These are phyloP conservation scores for Brassica carinata DNA, from an alignment of 345 rosid species.

Conservation along the genomic window DNA sequence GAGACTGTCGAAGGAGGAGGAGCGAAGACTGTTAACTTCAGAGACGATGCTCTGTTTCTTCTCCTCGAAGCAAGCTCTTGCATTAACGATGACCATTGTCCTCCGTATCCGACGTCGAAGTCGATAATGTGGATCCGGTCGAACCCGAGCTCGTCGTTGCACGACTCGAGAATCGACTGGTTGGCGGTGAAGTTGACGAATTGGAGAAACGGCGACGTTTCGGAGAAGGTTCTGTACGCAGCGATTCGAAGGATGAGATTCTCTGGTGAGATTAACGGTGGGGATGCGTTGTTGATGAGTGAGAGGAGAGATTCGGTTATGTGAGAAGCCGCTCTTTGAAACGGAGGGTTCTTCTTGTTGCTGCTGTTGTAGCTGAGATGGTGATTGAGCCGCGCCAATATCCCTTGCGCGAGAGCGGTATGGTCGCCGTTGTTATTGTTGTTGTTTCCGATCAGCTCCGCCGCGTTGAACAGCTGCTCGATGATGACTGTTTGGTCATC, in stretches of 20 bases:
- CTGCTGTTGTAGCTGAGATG: constrained; percentile 90
- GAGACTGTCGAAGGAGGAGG: constrained; percentile 46
- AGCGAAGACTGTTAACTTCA: constrained; percentile 72
- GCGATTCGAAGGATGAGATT: constrained; percentile 71
- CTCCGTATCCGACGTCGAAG: constrained; percentile 87
- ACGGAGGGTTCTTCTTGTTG: constrained; percentile 48
- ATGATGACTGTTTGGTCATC: constrained; percentile 71
- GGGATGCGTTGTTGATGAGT: constrained; percentile 45
- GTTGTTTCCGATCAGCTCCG: constrained; percentile 74
- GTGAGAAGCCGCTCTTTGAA: constrained; percentile 76
- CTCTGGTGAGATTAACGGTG: constrained; percentile 44
- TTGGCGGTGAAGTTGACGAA: constrained; percentile 87
- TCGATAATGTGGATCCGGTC: constrained; percentile 76
- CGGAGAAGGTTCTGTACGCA: constrained; percentile 85
- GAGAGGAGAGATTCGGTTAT: constrained; percentile 75
- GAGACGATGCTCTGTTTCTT: constrained; percentile 51
- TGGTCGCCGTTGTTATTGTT: constrained; percentile 47
- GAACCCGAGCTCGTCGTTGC: constrained; percentile 51
- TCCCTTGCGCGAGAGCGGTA: constrained; percentile 95
- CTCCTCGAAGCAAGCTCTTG: constrained; percentile 67
- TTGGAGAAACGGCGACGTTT: constrained; percentile 79
- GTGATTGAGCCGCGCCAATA: constrained; percentile 99
- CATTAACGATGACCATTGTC: constrained; percentile 93
- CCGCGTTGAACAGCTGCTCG: constrained; percentile 78
- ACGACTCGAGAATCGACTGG: constrained; percentile 77